Evolutionary conservation across 371 early-diverging fungal species (phyloP), one percentile per base, ranked within the genome.

Genomic region (Smittium culicis): DNA sequence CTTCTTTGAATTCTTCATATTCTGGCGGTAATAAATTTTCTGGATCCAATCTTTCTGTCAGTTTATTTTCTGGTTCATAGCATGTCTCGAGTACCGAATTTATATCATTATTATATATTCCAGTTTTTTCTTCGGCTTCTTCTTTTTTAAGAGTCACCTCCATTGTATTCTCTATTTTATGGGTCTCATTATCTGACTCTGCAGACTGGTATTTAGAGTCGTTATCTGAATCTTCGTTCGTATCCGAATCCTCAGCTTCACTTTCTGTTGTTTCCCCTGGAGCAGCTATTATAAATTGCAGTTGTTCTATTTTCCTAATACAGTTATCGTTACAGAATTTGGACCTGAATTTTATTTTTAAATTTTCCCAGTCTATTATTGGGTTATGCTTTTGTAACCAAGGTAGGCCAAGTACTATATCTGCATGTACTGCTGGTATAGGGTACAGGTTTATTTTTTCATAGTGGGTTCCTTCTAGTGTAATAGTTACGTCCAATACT

Each of bases 391-490:
- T 63, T 63, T 32, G 31, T 32, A 63, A n/a, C 63, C 63, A 63
- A 14, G 63, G 35, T 31, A 63, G 35, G 32, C 63, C 63, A 11
- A 63, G 35, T 27, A 63, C 32, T 31, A 63, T 33, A n/a, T 63
- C 35, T 5, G 63, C 63, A 33, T 63, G 63, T 11, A 34, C 34
- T 32, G 63, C n/a, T 63, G 34, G 31, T 63, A 63, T 63, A 2
- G 63, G 63, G 63, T 63, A 63, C 33, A 63, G 34, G n/a, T 63
- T 33, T 27, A 35, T 63, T n/a, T 25, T 34, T 63, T 63, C 63
- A 11, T 63, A 14, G 63, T 63, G 63, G 5, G 20, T n/a, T 1
- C n/a, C 63, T 2, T 45, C 11, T 45, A 63, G 20, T 31, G 63
- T 14, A 5, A 63, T n/a, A n/a, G 20, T 63, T 31, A 63, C 35